phyloP scores from a whole-genome alignment of 768 basidiomycete species.

The Panaeolus cyanescens region DNA sequence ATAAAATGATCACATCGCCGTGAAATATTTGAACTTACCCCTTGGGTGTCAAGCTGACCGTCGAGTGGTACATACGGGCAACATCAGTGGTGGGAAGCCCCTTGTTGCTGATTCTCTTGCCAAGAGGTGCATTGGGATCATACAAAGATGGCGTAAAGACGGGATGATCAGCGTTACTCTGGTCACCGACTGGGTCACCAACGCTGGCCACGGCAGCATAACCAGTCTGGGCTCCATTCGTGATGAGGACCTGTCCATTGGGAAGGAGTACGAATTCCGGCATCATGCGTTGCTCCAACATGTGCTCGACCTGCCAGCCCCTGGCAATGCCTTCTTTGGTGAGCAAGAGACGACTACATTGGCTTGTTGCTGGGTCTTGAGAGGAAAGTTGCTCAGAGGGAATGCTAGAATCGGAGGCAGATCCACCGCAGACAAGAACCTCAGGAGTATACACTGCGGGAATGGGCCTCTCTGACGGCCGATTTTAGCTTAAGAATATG shows the following conservation, averaged over 20 bases:
- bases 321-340: slow-evolving; percentile 41
- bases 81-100: slow-evolving; percentile 44
- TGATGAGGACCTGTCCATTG: slow-evolving; percentile 44
- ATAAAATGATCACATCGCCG: slow-evolving; percentile 10
- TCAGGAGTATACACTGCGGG: slow-evolving; percentile 33
- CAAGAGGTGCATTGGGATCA: slow-evolving; percentile 42
- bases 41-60: slow-evolving; percentile 55
- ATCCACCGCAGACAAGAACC: slow-evolving; percentile 49
- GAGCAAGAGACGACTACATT: slow-evolving; percentile 44
- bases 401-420: slow-evolving; percentile 31
- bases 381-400: slow-evolving; percentile 33
- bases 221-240: slow-evolving; percentile 44
- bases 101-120: slow-evolving; percentile 48
- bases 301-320: slow-evolving; percentile 47
- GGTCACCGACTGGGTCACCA: slow-evolving; percentile 22
- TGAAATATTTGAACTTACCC: slow-evolving; percentile 40
- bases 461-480: too few relatives aligned
- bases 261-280: slow-evolving; percentile 41
- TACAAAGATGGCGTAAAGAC: slow-evolving; percentile 47
- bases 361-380: slow-evolving; percentile 42
- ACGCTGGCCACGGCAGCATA: slow-evolving; percentile 42
- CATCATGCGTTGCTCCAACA: slow-evolving; percentile 43
- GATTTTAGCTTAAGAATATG: too few relatives aligned
- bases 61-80: slow-evolving; percentile 65
- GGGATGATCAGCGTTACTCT: slow-evolving; percentile 32